Evolutionary conservation across 108 stramenopile genomes (phyloP).

Genomic region (Fragilaria crotonensis): DNA sequence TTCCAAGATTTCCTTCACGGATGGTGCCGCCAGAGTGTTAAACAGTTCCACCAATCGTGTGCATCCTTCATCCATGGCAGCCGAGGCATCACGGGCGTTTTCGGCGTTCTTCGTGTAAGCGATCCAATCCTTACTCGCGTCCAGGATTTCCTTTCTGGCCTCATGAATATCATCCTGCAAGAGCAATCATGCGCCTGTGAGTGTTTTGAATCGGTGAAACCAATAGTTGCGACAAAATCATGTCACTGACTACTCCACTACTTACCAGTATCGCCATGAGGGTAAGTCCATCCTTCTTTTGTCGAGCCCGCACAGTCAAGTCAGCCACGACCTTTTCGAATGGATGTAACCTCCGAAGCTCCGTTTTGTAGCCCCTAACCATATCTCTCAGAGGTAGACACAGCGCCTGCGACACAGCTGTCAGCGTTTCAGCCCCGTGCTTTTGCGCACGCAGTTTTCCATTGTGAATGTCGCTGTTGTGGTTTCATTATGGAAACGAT

Average conservation of each 20-base stretch:
- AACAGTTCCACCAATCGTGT: slow-evolving; percentile 47
- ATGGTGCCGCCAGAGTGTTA: slow-evolving; percentile 47
- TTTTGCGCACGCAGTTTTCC: slow-evolving; percentile 60
- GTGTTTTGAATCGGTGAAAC: too few relatives aligned
- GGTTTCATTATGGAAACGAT: background rate
- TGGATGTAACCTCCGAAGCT: slow-evolving; percentile 79
- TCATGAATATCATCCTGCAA: slow-evolving; percentile 66
- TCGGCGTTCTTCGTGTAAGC: slow-evolving; percentile 71
- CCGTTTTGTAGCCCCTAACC: slow-evolving; percentile 65
- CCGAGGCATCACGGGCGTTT: slow-evolving; percentile 60
- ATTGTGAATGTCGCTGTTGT: slow-evolving; percentile 27
- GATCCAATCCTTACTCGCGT: slow-evolving; percentile 81
- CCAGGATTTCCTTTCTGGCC: slow-evolving; percentile 66
- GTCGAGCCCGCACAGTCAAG: slow-evolving; percentile 69
- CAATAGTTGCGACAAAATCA: too few relatives aligned
- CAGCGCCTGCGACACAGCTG: slow-evolving; percentile 65
- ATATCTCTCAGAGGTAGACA: slow-evolving; percentile 78
- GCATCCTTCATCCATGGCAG: slow-evolving; percentile 47
- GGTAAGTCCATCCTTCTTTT: slow-evolving; percentile 72
- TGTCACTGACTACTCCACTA: too few relatives aligned
- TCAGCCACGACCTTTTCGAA: slow-evolving; percentile 91
- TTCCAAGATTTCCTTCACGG: slow-evolving; percentile 61
- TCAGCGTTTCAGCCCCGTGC: slow-evolving; percentile 69
- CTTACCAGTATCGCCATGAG: slow-evolving; percentile 32
- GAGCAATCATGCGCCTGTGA: too few relatives aligned